Evolutionary conservation across 176 grass and related monocot species (phyloP).

Genomic region (Hsuehochloa calcarea): DNA sequence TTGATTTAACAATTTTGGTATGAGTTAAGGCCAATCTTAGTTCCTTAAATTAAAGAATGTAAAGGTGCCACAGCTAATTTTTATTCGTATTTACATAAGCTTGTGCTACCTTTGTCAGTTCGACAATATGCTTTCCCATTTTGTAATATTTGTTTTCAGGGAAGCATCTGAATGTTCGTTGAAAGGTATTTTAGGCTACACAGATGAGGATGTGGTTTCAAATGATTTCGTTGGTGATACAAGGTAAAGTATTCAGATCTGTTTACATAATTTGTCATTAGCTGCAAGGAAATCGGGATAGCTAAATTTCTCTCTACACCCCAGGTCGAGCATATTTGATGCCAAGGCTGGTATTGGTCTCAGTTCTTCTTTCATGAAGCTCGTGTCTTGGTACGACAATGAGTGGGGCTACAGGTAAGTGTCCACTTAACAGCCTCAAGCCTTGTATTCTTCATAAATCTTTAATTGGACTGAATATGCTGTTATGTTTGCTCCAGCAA

Average conservation of each 20-base stretch:
- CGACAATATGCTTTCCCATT: background rate
- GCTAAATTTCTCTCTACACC: slow-evolving; percentile 1
- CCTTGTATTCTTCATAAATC: background rate
- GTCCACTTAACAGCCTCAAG: background rate
- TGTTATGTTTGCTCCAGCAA: slow-evolving; percentile 45
- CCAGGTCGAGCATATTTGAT: slow-evolving; percentile 87
- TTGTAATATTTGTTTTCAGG: slow-evolving; percentile 37
- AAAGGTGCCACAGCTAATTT: background rate
- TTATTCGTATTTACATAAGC: background rate
- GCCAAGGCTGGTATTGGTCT: slow-evolving; percentile 83
- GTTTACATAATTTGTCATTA: background rate
- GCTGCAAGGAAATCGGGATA: background rate
- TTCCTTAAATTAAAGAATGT: background rate
- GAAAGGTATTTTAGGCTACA: slow-evolving; percentile 89
- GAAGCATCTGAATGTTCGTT: slow-evolving; percentile 66
- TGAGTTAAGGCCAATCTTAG: background rate
- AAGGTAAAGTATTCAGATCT: slow-evolving; percentile 38
- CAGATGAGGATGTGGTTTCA: slow-evolving; percentile 84
- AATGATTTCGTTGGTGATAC: slow-evolving; percentile 83
- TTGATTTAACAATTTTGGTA: background rate
- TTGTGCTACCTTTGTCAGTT: background rate
- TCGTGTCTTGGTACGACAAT: slow-evolving; percentile 91
- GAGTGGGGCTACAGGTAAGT: slow-evolving; percentile 89
- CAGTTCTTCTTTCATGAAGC: slow-evolving; percentile 82
- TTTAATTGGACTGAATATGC: background rate